Conservation (phyloP, 2,329 filamentous ascomycete genomes). For the Scleromitrula shiraiana region DNA sequence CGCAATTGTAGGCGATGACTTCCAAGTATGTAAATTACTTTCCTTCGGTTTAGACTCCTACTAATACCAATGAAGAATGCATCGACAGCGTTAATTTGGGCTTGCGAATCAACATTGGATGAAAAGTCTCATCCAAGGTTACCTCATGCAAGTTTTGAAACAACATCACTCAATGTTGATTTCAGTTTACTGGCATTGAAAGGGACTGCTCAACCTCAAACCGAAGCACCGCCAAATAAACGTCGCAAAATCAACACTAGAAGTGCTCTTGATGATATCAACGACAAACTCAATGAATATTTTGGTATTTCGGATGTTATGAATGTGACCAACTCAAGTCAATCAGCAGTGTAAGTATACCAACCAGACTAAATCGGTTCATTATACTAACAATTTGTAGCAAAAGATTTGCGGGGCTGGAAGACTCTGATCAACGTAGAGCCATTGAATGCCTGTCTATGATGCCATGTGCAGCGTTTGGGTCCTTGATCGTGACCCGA, state of each 20-base stretch:
- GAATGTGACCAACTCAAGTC: slow-evolving; percentile 34
- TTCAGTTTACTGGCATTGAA: slow-evolving; percentile 20
- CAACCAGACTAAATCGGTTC: background rate
- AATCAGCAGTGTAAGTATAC: slow-evolving; percentile 40
- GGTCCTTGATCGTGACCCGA: slow-evolving; percentile 32
- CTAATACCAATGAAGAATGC: slow-evolving; percentile 22
- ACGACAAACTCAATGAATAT: slow-evolving; percentile 27
- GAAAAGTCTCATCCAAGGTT: background rate
- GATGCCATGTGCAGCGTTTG: slow-evolving; percentile 47
- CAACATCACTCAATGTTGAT: slow-evolving; percentile 18
- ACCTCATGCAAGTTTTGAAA: slow-evolving; percentile 17
- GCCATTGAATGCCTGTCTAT: slow-evolving; percentile 48
- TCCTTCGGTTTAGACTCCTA: too few species aligned
- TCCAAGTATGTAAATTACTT: slow-evolving; percentile 20
- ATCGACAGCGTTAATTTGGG: slow-evolving; percentile 14
- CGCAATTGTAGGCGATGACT: slow-evolving; percentile 17
- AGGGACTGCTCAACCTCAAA: background rate
- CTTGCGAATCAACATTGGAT: slow-evolving; percentile 12
- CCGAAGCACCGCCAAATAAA: slow-evolving; percentile 21
- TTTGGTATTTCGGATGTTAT: slow-evolving; percentile 30
- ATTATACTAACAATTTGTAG: slow-evolving; percentile 7
- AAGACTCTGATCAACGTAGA: slow-evolving; percentile 43
- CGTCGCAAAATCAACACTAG: slow-evolving; percentile 29
- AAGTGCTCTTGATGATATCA: slow-evolving; percentile 27
- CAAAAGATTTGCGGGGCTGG: slow-evolving; percentile 37